phyloP scores from a whole-genome alignment of 208 protist species.

The Wallacemonas sp. region DNA sequence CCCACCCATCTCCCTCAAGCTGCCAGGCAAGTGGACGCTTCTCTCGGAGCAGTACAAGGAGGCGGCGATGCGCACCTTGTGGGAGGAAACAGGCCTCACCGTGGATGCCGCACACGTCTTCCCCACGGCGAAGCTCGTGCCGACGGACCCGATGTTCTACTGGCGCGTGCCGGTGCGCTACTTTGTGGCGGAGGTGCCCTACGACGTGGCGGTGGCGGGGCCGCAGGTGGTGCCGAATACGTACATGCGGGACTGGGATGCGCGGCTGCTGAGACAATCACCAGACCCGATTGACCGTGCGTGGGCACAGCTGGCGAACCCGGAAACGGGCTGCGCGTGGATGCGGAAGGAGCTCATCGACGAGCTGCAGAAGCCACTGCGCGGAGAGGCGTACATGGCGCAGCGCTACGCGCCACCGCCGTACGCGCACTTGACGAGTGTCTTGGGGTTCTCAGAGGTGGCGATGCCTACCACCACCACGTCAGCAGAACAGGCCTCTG shows the following conservation, averaged over 20 bases:
- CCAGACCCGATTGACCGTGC: conserved; percentile 88
- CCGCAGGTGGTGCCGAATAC: conserved; percentile 69
- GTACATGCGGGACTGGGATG: conserved; percentile 88
- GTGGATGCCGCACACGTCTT: conserved; percentile 61
- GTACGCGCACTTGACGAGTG: conserved; percentile 61
- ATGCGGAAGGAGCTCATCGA: conserved; percentile 75
- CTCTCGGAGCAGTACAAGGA: conserved; percentile 90
- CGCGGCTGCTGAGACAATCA: conserved; percentile 74
- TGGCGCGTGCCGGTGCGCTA: conserved; percentile 91
- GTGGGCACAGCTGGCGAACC: conserved; percentile 81
- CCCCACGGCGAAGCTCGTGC: conserved; percentile 63
- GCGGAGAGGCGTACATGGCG: conserved; percentile 83
- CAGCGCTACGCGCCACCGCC: conserved; percentile 86
- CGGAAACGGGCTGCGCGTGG: conserved; percentile 87
- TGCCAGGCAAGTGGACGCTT: conserved; percentile 89
- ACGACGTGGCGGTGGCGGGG: conserved; percentile 73
- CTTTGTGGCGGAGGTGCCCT: conserved; percentile 86
- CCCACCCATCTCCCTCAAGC: conserved; percentile 89
- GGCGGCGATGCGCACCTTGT: conserved; percentile 84
- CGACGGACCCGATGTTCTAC: conserved; percentile 68
- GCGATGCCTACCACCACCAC: neutral
- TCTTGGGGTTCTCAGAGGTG: conserved; percentile 46
- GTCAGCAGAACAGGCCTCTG: neutral
- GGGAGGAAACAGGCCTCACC: conserved; percentile 91
- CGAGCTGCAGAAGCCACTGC: conserved; percentile 82